Evolutionary conservation across 2,329 filamentous ascomycete species (phyloP), one percentile per base, ranked within the genome.

Genomic region (Periconia macrospinosa): DNA sequence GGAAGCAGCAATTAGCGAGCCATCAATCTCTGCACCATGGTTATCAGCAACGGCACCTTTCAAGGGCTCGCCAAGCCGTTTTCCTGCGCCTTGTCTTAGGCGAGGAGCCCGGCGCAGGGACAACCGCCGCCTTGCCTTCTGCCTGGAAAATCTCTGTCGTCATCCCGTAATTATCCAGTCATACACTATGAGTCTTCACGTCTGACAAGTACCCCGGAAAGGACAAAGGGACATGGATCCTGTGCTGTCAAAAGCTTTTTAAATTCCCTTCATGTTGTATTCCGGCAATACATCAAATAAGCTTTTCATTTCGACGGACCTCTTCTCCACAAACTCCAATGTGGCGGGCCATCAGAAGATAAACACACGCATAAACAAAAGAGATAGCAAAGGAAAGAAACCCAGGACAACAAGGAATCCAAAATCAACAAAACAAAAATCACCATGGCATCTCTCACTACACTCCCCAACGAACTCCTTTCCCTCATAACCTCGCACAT

Each of bases 391-490:
- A 37, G 33, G 33, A 13, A 13, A 13, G 11, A 13, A 37, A 14
- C 11, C 5, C 5, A 37, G 11, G 15, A 37, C 11, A n/a, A 6
- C 5, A 37, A 37, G 33, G 5, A n/a, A 10, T 13, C 11, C 3
- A 27, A 27, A 27, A 27, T 5, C 8, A 37, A 37, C 33, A 14
- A 14, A 37, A 3, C 33, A 37, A 37, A 47, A 42, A 41, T 45
- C 17, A 17, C 2, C 14, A 69, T 67, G 65, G 56, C 61, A 46
- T 53, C 56, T 9, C 62, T 72, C 45, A 56, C 59, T 35, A 56
- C 54, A 15, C 60, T 73, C 18, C 69, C 70, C 9, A 70, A 70
- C 47, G 70, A 73, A 53, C 60, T 73, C 9, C 63, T 73, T 14
- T 69, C 67, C 15, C 59, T 70, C 13, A 60, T 73, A 30, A 52